Evolutionary conservation across 345 rosid species (phyloP).

Genomic region (Camelina neglecta): DNA sequence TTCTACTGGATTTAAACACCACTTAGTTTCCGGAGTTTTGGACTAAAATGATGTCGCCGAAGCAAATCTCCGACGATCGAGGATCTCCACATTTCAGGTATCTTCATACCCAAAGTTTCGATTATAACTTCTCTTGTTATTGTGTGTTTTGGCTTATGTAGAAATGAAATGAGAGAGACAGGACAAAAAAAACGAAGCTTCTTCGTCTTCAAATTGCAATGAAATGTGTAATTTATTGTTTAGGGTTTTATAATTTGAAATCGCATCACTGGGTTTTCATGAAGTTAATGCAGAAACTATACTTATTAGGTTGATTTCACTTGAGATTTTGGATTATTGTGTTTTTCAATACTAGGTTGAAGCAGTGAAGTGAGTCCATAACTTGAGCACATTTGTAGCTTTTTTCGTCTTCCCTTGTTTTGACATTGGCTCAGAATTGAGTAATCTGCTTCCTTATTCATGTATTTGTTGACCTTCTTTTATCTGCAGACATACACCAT

Average conservation of each 20-base stretch:
- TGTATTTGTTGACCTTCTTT: neutral
- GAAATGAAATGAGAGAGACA: neutral
- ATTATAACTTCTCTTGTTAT: neutral
- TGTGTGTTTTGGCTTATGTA: neutral
- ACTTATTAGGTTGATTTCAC: neutral
- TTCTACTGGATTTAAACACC: constrained; percentile 15
- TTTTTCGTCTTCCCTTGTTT: neutral
- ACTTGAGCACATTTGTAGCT: neutral
- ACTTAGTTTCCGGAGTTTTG: neutral
- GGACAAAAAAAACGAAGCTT: neutral
- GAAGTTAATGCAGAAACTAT: neutral
- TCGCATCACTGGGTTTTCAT: neutral
- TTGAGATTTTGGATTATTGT: no score
- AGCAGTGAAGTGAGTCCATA: neutral
- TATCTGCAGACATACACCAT: constrained; percentile 70
- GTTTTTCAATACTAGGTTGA: neutral
- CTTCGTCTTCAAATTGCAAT: constrained; percentile 22
- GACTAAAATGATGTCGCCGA: constrained; percentile 78
- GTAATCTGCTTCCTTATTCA: neutral
- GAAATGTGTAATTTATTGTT: no score
- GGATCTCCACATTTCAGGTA: constrained; percentile 81
- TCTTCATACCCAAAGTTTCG: neutral
- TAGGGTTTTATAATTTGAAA: no score
- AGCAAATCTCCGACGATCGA: constrained; percentile 74
- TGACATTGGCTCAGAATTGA: neutral